phyloP scores from a whole-genome alignment of 1,139 yeast genomes.

The Debaryomycetaceae sp. region DNA sequence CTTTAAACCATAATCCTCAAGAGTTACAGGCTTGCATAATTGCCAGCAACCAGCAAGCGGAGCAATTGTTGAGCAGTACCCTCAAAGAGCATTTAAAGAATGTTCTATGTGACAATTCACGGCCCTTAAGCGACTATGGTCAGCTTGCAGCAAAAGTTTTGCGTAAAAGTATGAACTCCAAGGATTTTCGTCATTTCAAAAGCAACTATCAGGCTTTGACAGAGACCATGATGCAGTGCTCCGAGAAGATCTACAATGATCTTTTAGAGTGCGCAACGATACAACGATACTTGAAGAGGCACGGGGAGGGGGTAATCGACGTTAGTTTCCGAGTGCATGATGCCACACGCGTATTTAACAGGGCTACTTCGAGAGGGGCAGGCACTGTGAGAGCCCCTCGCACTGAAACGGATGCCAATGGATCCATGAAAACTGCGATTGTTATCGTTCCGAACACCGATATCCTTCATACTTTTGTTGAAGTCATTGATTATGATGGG shows the following conservation, averaged over 20 bases:
- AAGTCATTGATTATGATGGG: slow-evolving; percentile 35
- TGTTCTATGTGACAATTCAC: slow-evolving; percentile 2
- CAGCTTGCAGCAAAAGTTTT: slow-evolving; percentile 5
- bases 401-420: slow-evolving; percentile 30
- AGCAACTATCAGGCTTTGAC: slow-evolving; percentile 7
- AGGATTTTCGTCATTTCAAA: slow-evolving; percentile 6
- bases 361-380: slow-evolving; percentile 49
- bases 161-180: slow-evolving; percentile 9
- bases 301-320: slow-evolving; percentile 74
- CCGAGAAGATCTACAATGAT: slow-evolving; percentile 9
- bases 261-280: slow-evolving; percentile 17
- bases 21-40: background rate
- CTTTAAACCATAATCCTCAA: slow-evolving; percentile 7
- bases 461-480: slow-evolving; percentile 57
- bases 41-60: background rate
- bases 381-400: slow-evolving; percentile 32
- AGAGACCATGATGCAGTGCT: slow-evolving; percentile 9
- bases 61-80: slow-evolving; percentile 2
- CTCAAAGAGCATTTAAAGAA: slow-evolving; percentile 7
- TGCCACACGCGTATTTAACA: slow-evolving; percentile 29
- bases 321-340: slow-evolving; percentile 51
- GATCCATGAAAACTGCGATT: slow-evolving; percentile 43
- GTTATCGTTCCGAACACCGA: slow-evolving; percentile 51
- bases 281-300: slow-evolving; percentile 37
- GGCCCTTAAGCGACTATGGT: slow-evolving; percentile 1